phyloP scores from a whole-genome alignment of 306 rosid species.

The Acacia crassicarpa region DNA sequence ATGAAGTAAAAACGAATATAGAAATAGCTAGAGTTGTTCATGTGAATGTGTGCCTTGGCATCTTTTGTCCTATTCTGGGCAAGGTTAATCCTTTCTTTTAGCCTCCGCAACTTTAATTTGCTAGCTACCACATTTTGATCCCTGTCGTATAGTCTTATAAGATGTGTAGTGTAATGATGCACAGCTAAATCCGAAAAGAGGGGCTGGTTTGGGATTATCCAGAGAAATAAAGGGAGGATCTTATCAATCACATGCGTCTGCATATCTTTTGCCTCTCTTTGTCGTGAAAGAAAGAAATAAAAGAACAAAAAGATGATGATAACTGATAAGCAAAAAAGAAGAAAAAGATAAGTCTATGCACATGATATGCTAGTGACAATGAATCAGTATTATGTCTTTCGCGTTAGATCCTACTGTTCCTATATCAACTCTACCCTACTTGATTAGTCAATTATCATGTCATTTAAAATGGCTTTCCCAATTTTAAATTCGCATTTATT shows the following conservation, averaged over 20 bases:
- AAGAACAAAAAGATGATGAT: constrained; percentile 34
- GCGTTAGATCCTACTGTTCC: constrained; percentile 47
- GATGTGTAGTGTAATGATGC: constrained; percentile 28
- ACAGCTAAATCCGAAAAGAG: constrained; percentile 40
- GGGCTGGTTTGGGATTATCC: constrained; percentile 30
- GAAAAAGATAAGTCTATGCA: constrained; percentile 45
- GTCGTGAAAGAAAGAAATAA: constrained; percentile 22
- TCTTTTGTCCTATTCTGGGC: constrained; percentile 50
- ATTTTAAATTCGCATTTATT: not conserved
- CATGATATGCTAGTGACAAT: constrained; percentile 45
- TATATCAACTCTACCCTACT: not conserved
- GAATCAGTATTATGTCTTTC: constrained; percentile 42
- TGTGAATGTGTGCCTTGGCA: constrained; percentile 40
- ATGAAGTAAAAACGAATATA: constrained; percentile 20
- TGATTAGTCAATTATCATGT: not conserved
- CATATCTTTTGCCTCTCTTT: constrained; percentile 27
- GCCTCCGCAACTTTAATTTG: constrained; percentile 16
- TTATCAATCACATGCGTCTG: constrained; percentile 41
- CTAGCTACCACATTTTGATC: constrained; percentile 18
- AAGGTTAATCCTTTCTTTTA: constrained; percentile 36
- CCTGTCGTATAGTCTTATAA: constrained; percentile 7
- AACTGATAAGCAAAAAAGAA: constrained; percentile 6
- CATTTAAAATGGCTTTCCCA: not conserved
- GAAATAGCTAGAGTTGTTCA: constrained; percentile 6
- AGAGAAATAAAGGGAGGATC: constrained; percentile 27